phyloP scores from a whole-genome alignment of 1,284 basidiomycete genomes.

The Grifola frondosa region DNA sequence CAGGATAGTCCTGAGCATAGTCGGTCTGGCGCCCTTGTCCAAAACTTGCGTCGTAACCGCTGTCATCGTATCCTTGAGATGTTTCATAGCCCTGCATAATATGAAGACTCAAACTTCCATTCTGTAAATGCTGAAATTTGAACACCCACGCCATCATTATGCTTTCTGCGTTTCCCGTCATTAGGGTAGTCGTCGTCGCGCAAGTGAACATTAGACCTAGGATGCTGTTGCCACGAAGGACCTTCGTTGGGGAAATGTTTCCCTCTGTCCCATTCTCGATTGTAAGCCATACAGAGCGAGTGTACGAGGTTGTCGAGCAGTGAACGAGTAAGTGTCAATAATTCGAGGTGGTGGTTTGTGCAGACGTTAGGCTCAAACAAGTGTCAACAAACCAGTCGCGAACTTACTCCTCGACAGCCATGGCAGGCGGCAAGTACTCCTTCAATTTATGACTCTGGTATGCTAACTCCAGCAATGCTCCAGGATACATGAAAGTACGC shows the following conservation, averaged over 20 bases:
- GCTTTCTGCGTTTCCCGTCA: slow-evolving; percentile 76
- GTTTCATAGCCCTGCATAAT: slow-evolving; percentile 48
- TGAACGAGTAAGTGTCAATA: slow-evolving; percentile 8
- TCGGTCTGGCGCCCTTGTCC: slow-evolving; percentile 35
- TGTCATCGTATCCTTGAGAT: slow-evolving; percentile 42
- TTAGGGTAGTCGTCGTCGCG: slow-evolving; percentile 68
- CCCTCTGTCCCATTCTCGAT: slow-evolving; percentile 80
- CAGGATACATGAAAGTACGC: slow-evolving; percentile 24
- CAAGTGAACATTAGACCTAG: slow-evolving; percentile 43
- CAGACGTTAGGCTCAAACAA: slow-evolving; percentile 30
- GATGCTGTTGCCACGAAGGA: slow-evolving; percentile 41
- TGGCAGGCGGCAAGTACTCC: too few relatives aligned
- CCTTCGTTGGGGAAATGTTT: slow-evolving; percentile 44
- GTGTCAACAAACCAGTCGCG: slow-evolving; percentile 31
- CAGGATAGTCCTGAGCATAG: slow-evolving; percentile 45
- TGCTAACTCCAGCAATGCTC: too few relatives aligned
- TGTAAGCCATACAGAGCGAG: slow-evolving; percentile 57
- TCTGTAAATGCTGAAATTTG: not conserved
- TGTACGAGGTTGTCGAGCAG: not conserved
- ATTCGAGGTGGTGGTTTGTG: slow-evolving; percentile 6
- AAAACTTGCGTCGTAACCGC: slow-evolving; percentile 35
- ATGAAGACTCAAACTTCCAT: not conserved
- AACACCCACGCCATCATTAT: slow-evolving; percentile 64
- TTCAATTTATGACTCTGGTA: too few relatives aligned
- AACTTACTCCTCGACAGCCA: slow-evolving; percentile 39